Base-by-base conservation (phyloP, 1,284 basidiomycete genomes). In the Takashimella koratensis region DNA sequence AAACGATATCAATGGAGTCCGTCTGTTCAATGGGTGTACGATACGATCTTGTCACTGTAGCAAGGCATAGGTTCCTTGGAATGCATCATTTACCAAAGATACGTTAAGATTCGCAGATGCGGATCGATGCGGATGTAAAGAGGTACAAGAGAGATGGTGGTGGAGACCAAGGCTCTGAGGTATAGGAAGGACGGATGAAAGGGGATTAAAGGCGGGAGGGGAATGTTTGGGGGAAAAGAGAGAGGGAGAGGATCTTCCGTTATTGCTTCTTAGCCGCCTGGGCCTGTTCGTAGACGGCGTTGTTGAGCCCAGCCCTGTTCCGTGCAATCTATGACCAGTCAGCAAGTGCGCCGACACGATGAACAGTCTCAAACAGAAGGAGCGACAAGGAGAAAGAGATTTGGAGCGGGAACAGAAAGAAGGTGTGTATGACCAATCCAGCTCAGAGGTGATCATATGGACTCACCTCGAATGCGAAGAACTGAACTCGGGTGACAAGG, bases 231-330 rank as follows among this genome's bases (percentile, higher is more conserved):
- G n/a, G n/a, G n/a, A n/a, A n/a, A n/a, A n/a, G n/a, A n/a, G n/a
- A n/a, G n/a, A n/a, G n/a, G n/a, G n/a, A n/a, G n/a, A n/a, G n/a
- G n/a, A n/a, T n/a, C n/a, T n/a, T n/a, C n/a, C n/a, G n/a, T 43
- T n/a, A 43, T 43, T 36, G 30, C 56, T 86, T 86, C 52, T 64
- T 67, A 8, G 60, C 65, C 44, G 54, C 56, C 54, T 77, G 75
- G n/a, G 88, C 90, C 52, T 85, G 70, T 67, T 89, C 83, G 77
- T 93, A 89, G n/a, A 90, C 86, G 45, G 66, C 69, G 75, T 96
- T 90, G 77, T 99, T 99, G 58, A 98, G 81, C 1, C 93, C 94
- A 2, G 92, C 81, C 53, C 87, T 81, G 79, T 98, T 98, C 56
- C 95, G 85, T 20, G 91, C 84, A 68, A 99, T 96, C 87, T 90